Percentiles rank a stretch among this genome's conserved stretches.
Conservation (phyloP, 805 yeast species). For the Yueomyces sp. region DNA sequence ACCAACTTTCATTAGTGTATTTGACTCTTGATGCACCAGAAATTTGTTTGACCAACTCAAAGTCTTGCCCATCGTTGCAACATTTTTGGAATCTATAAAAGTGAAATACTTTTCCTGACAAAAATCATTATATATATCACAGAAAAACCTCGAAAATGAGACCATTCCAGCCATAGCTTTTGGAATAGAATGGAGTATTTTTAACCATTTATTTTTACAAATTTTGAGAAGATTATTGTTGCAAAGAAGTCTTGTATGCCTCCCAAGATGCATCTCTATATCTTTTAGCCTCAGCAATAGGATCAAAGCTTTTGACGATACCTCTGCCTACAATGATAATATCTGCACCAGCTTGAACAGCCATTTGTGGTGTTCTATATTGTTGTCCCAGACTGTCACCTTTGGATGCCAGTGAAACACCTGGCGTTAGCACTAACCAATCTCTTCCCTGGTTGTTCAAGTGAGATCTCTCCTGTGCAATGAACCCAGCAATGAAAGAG, state of each 20-base stretch:
- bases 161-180: too few relatives aligned
- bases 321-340: constrained; percentile 98
- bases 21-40: too few relatives aligned
- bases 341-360: constrained; percentile 76
- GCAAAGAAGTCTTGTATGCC: constrained; percentile 37
- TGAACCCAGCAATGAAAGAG: constrained; percentile 90
- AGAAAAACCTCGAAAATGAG: too few relatives aligned
- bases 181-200: too few relatives aligned
- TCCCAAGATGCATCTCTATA: constrained; percentile 92
- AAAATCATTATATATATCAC: too few relatives aligned
- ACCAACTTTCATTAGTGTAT: too few relatives aligned
- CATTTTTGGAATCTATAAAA: too few relatives aligned
- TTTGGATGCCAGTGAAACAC: constrained; percentile 93
- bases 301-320: constrained; percentile 85
- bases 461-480: constrained; percentile 51
- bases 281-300: constrained; percentile 73
- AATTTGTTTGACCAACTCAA: too few relatives aligned
- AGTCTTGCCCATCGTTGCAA: too few relatives aligned
- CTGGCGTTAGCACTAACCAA: constrained; percentile 96
- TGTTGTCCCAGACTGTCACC: constrained; percentile 96
- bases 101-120: too few relatives aligned
- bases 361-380: constrained; percentile 83
- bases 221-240: too few relatives aligned
- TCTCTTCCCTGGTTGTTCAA: constrained; percentile 63
- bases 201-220: too few relatives aligned